Base-by-base conservation (phyloP, 257 asterid species). In the Nicotiana benthamiana region DNA sequence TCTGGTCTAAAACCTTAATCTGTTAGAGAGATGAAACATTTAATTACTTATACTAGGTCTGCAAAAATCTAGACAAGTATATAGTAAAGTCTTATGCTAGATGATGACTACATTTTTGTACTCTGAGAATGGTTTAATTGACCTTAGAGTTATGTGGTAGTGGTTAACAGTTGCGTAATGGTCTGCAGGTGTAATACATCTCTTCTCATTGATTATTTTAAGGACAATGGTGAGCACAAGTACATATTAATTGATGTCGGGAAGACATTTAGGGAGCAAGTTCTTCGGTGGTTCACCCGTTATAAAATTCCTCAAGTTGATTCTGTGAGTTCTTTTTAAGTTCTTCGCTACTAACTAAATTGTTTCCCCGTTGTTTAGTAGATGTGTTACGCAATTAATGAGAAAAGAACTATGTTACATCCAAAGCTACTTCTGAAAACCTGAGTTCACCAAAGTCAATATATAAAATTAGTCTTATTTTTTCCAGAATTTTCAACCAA, bases 181-280 rank as follows among this genome's bases (percentile, higher is more conserved):
- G 75, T 74, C 40, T 87, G 85, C 86, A 96, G 99, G 98, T 90
- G 98, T 90, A 96, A 96, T 85, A 92, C 99, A 59, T 96, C 99
- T 80, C 96, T 96, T 62, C 88, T 96, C n/a, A 88, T 96, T 76
- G 97, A 96, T 87, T 96, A 94, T 85, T 90, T 76, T 78, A 86
- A 75, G 79, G 67, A 80, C 53, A 92, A 82, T 64, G 86, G 89
- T 52, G 89, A 84, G 15, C 99, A 91, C 86, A 96, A 91, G 64
- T 93, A 93, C 82, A 91, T 96, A 83, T 80, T 93, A 91, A 92
- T 95, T 65, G 99, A 95, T 85, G 97, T 89, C 75, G 99, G 98
- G 81, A 95, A 95, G 91, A 91, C 99, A 2, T 96, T 96, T 82
- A 80, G 99, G 89, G 99, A 96, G 86, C 97, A 93, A 91, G 99